Percentiles rank a stretch among this genome's conserved stretches.
phyloP scores from a whole-genome alignment of 2,329 filamentous ascomycete genomes.

The Venturia pyrina region DNA sequence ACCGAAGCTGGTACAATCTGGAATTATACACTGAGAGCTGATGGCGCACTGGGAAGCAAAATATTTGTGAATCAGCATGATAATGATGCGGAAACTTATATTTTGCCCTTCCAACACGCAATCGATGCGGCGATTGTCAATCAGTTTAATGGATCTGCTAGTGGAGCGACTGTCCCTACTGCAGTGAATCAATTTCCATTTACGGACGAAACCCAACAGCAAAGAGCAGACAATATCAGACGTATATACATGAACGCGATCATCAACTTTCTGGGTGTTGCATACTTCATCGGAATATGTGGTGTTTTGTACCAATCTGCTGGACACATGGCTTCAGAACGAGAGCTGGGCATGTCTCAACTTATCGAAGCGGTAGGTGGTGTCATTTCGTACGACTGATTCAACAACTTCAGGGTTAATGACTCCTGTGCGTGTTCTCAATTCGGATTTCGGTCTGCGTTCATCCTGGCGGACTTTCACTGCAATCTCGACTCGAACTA shows the following conservation, averaged over 20 bases:
- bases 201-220: slow-evolving; percentile 58
- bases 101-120: slow-evolving; percentile 68
- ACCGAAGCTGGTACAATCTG: slow-evolving; percentile 55
- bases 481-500: neutral
- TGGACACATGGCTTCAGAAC: slow-evolving; percentile 74
- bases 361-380: slow-evolving; percentile 57
- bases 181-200: slow-evolving; percentile 59
- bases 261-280: slow-evolving; percentile 65
- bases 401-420: neutral
- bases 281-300: slow-evolving; percentile 69
- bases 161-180: slow-evolving; percentile 38
- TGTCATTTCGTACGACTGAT: neutral
- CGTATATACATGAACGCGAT: slow-evolving; percentile 62
- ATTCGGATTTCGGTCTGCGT: neutral
- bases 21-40: slow-evolving; percentile 79
- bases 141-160: slow-evolving; percentile 29
- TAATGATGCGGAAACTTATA: slow-evolving; percentile 70
- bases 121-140: slow-evolving; percentile 64
- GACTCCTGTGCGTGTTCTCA: neutral
- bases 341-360: slow-evolving; percentile 79
- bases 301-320: slow-evolving; percentile 81
- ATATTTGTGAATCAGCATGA: slow-evolving; percentile 51
- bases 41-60: slow-evolving; percentile 56
- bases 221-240: slow-evolving; percentile 57
- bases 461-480: no score